Base-by-base conservation (phyloP, 805 yeast species). In the Starmera dryadoides region DNA sequence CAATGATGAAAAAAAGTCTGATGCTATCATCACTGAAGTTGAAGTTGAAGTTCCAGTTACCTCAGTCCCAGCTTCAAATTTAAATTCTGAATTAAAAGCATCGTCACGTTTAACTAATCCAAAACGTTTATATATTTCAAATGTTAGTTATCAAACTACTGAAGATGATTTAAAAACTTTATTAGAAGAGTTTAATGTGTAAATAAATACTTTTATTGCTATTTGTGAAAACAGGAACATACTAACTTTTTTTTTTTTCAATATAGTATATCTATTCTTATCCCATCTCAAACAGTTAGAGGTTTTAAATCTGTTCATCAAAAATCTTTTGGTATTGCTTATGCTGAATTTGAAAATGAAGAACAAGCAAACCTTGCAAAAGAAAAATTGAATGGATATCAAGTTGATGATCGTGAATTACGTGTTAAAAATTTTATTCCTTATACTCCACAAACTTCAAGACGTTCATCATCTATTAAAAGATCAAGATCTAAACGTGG, bases 301-400 rank as follows among this genome's bases (percentile, higher is more conserved):
- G 73, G 74, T 11, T 59, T 66, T 41, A 62, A 71, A 33, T 51
- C 52, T 6, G 53, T 51, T 30, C 63, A 61, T 36, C 68, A 64
- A 35, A 66, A 59, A 44, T 74, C 79, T 3, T 58, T 76, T 46
- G 91, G 93, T 4, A 71, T 76, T 52, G 97, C 94, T 12, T 89
- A 85, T 62, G 83, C 87, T 42, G 93, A 87, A 50, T 91, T 81
- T 55, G 81, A 71, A 50, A 69, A 67, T 38, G 72, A 70, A 42
- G 87, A 76, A 38, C 69, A 69, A 30, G 95, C 89, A 38, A 62
- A 65, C 52, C 56, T 63, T 50, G 95, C 88, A 3, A 71, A 86
- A 45, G 75, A 69, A 19, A 69, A 71, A 41, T 72, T 81, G 55
- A 71, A 84, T 51, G 91, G 87, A 35, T 68, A 68, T 49, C 72